These are phyloP conservation scores for Phytopythium delawarense DNA, from an alignment of 352 stramenopile species.

Conservation along the genomic window DNA sequence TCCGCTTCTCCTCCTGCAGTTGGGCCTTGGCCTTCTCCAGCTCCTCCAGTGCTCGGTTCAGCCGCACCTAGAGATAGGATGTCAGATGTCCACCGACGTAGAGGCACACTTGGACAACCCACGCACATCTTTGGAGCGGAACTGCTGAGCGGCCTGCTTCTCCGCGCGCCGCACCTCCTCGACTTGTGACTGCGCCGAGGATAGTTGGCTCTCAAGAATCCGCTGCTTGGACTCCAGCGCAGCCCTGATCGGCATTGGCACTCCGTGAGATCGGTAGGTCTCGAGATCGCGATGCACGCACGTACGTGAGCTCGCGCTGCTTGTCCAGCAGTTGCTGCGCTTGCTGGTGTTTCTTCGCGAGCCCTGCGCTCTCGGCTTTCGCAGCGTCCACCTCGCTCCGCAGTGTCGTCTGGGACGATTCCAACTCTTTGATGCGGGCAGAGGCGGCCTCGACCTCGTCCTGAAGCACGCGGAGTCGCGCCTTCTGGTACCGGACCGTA, in stretches of 20 bases:
- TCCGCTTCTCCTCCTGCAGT: constrained; percentile 51
- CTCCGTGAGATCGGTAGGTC: neutral
- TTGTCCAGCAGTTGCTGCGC: constrained; percentile 72
- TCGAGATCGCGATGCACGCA: neutral
- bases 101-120: neutral
- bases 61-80: constrained; percentile 32
- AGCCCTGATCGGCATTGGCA: constrained; percentile 20
- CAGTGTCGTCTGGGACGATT: constrained; percentile 26
- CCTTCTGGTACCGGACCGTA: constrained; percentile 73
- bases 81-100: neutral
- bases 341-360: constrained; percentile 61
- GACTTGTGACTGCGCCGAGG: constrained; percentile 35
- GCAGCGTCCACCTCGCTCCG: constrained; percentile 45
- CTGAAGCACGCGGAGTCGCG: constrained; percentile 62
- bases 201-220: constrained; percentile 64
- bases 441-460: constrained; percentile 51
- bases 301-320: constrained; percentile 66
- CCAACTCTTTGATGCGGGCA: constrained; percentile 36
- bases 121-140: constrained; percentile 68
- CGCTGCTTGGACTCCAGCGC: constrained; percentile 70
- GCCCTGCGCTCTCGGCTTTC: constrained; percentile 33
- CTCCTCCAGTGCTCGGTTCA: constrained; percentile 76
- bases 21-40: constrained; percentile 67
- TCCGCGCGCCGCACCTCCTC: constrained; percentile 57
- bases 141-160: constrained; percentile 61